phyloP scores from a whole-genome alignment of 371 early-diverging fungal genomes.

The Cokeromyces recurvatus region DNA sequence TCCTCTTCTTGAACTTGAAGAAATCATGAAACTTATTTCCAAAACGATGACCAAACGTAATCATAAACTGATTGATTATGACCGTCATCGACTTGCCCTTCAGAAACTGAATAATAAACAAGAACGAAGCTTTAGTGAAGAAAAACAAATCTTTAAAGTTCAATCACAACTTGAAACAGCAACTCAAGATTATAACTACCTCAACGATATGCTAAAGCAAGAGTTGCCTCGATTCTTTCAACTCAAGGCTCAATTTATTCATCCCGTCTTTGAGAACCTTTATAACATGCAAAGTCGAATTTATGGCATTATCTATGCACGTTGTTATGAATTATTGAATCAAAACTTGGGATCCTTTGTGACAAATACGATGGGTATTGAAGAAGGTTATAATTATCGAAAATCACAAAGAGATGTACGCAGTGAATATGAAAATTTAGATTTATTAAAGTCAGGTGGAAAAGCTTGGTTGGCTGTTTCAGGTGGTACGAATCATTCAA shows the following conservation, averaged over 20 bases:
- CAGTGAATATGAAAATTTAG: conserved; percentile 29
- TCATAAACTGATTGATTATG: conserved; percentile 83
- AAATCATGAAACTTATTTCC: conserved; percentile 62
- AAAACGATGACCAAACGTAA: conserved; percentile 75
- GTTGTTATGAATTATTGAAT: conserved; percentile 38
- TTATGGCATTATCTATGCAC: conserved; percentile 46
- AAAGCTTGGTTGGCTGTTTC: conserved; percentile 38
- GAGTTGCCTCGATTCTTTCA: conserved; percentile 65
- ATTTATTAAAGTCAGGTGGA: conserved; percentile 32
- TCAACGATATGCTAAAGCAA: conserved; percentile 59
- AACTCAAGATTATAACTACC: conserved; percentile 64
- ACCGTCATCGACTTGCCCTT: conserved; percentile 66
- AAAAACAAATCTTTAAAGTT: conserved; percentile 67
- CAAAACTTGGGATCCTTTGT: conserved; percentile 24
- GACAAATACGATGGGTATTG: conserved; percentile 29
- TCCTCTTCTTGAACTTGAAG: conserved; percentile 61
- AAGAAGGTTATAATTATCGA: conserved; percentile 26
- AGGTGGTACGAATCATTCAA: conserved; percentile 25
- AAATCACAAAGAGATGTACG: conserved; percentile 21
- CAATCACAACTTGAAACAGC: conserved; percentile 64
- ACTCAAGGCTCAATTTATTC: conserved; percentile 54
- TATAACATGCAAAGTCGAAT: conserved; percentile 67
- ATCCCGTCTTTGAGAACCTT: conserved; percentile 67
- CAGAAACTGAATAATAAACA: conserved; percentile 64
- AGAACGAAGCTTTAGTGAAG: conserved; percentile 65